These are phyloP conservation scores for Fusarium coffeatum DNA, from an alignment of 2,329 filamentous ascomycete species.

Conservation along the genomic window DNA sequence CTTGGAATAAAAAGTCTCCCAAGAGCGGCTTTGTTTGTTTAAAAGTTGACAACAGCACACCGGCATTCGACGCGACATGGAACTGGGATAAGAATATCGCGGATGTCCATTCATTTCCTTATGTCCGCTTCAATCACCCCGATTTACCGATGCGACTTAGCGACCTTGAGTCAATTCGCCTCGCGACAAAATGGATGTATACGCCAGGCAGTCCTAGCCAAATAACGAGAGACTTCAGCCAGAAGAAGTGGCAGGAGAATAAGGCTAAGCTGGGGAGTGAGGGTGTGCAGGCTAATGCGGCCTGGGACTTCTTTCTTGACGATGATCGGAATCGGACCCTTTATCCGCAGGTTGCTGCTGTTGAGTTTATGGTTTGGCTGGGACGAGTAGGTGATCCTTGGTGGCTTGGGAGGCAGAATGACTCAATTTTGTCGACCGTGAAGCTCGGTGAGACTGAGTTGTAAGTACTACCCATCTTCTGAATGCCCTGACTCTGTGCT, in stretches of 20 bases:
- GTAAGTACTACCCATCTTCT: no score
- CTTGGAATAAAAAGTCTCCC: conserved; percentile 43
- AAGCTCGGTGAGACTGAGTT: conserved; percentile 40
- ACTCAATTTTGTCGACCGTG: conserved; percentile 39
- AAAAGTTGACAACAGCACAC: conserved; percentile 43
- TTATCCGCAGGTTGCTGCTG: conserved; percentile 36
- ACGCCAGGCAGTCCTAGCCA: conserved; percentile 18
- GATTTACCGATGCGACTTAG: conserved; percentile 39
- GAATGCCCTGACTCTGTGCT: no score
- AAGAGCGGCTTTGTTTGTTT: conserved; percentile 42
- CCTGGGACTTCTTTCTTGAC: conserved; percentile 47
- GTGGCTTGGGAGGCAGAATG: conserved; percentile 41
- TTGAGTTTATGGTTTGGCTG: conserved; percentile 46
- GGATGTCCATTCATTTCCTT: conserved; percentile 45
- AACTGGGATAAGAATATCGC: conserved; percentile 41
- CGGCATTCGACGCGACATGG: conserved; percentile 39
- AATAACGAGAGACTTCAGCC: conserved; percentile 25
- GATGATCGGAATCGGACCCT: conserved; percentile 39
- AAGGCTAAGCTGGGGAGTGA: conserved; percentile 24
- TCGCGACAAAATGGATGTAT: conserved; percentile 44
- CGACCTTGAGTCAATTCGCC: conserved; percentile 33
- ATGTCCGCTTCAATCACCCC: conserved; percentile 40
- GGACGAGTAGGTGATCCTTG: conserved; percentile 44
- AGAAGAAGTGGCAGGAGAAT: conserved; percentile 27
- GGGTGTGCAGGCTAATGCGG: conserved; percentile 36